These are phyloP conservation scores for Phaeosphaeriaceae sp. DNA, from an alignment of 2,329 filamentous ascomycete species.

Conservation along the genomic window DNA sequence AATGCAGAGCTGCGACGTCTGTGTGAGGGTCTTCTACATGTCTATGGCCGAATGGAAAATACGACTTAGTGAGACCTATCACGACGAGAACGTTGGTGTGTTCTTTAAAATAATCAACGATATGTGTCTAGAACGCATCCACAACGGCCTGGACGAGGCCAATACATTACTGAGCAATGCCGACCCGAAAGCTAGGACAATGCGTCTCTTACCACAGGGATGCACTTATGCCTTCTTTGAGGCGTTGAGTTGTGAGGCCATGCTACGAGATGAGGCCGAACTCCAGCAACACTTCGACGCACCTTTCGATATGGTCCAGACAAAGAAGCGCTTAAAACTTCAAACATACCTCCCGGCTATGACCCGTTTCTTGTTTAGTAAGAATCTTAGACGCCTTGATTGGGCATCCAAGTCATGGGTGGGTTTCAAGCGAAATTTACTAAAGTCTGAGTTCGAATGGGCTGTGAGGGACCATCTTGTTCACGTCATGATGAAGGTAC, in stretches of 20 bases:
- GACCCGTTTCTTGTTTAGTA: slow-evolving; percentile 82
- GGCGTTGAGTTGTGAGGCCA: slow-evolving; percentile 81
- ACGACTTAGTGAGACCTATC: slow-evolving; percentile 51
- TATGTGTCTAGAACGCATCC: slow-evolving; percentile 55
- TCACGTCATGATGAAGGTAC: slow-evolving; percentile 68
- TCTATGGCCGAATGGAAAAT: slow-evolving; percentile 49
- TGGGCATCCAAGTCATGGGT: slow-evolving; percentile 75
- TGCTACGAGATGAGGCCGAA: slow-evolving; percentile 65
- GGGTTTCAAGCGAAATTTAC: slow-evolving; percentile 68
- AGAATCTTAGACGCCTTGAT: slow-evolving; percentile 65
- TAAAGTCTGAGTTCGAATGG: slow-evolving; percentile 82
- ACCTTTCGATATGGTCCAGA: slow-evolving; percentile 81
- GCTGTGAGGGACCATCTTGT: slow-evolving; percentile 77
- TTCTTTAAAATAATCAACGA: slow-evolving; percentile 55
- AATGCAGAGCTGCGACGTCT: slow-evolving; percentile 57
- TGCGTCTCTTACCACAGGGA: slow-evolving; percentile 59
- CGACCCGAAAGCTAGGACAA: slow-evolving; percentile 58
- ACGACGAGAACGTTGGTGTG: slow-evolving; percentile 51
- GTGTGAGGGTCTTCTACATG: slow-evolving; percentile 57
- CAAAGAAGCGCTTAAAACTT: slow-evolving; percentile 78
- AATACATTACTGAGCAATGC: slow-evolving; percentile 50
- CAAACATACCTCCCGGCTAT: slow-evolving; percentile 79
- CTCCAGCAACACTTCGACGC: slow-evolving; percentile 72
- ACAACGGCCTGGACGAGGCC: slow-evolving; percentile 51
- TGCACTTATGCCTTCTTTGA: slow-evolving; percentile 86